Evolutionary conservation across 805 yeast genomes (phyloP), one percentile per base, ranked within the genome.

Genomic region (Candida tammaniensis): DNA sequence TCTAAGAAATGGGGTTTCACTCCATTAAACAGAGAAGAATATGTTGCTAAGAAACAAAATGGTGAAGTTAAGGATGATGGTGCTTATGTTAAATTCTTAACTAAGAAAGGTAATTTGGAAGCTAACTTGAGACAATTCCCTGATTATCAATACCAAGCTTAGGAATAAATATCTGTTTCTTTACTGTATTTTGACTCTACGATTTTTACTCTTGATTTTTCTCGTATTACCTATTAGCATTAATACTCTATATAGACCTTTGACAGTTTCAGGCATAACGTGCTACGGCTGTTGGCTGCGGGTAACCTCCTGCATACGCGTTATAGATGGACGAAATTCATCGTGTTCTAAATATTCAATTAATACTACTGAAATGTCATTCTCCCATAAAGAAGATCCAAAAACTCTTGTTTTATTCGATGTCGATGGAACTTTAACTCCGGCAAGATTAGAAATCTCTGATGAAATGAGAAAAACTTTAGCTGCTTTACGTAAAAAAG

Each of bases 1-100:
- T 93, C 99, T 58, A 93, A 93, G 94, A 93, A 93, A 78, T 93
- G 99, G 99, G 99, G 99, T 78, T 93, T 93, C 97, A 93, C 99
- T 74, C 86, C 85, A 73, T 84, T 93, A 68, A 80, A 91, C 94
- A 86, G 98, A 78, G 95, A 77, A 43, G 97, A 93, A 64, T 93
- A 91, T 84, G 77, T 87, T 64, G 80, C 76, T 63, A 86, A 82
- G 77, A 88, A 93, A 79, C 84, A 85, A 72, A 85, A 87, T 67
- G 96, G 96, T 78, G 96, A 91, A 79, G 95, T 93, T 68, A 86
- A 86, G 78, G 97, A 91, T 62, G 99, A 93, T 64, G 99, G 99
- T 85, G 95, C 98, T 70, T 93, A 82, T 77, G 98, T 93, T 64
- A 93, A 93, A 83, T 93, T 93, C 87, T 80, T 93, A 75, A 76